These are phyloP conservation scores for Pinus tabuliformis DNA, from an alignment of 75 land plant species.

Conservation along the genomic window DNA sequence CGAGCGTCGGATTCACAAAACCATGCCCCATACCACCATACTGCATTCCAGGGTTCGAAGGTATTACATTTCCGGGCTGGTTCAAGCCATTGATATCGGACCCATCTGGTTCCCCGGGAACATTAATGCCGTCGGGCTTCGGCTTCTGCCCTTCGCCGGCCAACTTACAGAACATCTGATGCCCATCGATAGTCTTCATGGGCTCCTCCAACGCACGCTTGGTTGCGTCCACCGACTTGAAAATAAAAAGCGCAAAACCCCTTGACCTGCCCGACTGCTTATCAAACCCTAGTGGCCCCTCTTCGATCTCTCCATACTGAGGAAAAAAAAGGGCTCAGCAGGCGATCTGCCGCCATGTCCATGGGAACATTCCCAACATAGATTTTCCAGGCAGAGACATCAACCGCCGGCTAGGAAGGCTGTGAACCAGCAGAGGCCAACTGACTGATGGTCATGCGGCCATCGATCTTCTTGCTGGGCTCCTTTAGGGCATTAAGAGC, in stretches of 20 bases:
- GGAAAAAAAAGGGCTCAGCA: slow-evolving; percentile 33
- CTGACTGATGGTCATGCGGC: slow-evolving; percentile 77
- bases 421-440: slow-evolving; percentile 65
- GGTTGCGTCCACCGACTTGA: slow-evolving; percentile 64
- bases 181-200: slow-evolving; percentile 35
- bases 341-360: slow-evolving; percentile 20
- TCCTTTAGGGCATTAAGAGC: slow-evolving; percentile 70
- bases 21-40: too few species aligned
- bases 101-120: too few species aligned
- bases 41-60: too few species aligned
- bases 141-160: slow-evolving; percentile 22
- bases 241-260: slow-evolving; percentile 76
- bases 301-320: slow-evolving; percentile 57
- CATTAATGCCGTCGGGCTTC: too few species aligned
- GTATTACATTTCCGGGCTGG: too few species aligned
- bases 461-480: slow-evolving; percentile 82
- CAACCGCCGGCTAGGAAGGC: not conserved
- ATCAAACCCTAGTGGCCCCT: slow-evolving; percentile 83
- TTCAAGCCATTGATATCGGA: too few species aligned
- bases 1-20: too few species aligned
- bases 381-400: not conserved
- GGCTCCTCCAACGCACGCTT: slow-evolving; percentile 45
- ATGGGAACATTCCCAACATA: slow-evolving; percentile 41
- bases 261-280: slow-evolving; percentile 53
- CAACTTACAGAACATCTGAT: slow-evolving; percentile 38